Evolutionary conservation across 1,284 basidiomycete species (phyloP).

Genomic region (Trichosporon sp.): DNA sequence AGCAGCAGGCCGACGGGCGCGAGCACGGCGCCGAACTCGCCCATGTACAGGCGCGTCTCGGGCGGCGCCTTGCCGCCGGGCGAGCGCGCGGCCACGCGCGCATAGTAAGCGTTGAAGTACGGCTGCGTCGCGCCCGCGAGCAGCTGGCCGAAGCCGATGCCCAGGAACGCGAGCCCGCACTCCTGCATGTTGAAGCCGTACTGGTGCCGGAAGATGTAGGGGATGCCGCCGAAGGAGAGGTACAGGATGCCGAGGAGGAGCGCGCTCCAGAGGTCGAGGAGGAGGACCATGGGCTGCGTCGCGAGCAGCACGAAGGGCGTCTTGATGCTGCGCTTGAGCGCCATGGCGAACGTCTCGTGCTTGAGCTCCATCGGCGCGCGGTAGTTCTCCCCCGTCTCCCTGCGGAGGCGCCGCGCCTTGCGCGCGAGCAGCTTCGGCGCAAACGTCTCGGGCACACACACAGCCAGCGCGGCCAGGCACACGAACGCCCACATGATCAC

Average conservation of each 20-base stretch:
- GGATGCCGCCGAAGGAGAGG: conserved; percentile 62
- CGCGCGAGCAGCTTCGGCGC: conserved; percentile 59
- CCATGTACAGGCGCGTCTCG: conserved; percentile 64
- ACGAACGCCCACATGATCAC: conserved; percentile 56
- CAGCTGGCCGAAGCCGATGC: conserved; percentile 66
- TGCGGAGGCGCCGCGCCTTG: conserved; percentile 58
- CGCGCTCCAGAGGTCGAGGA: conserved; percentile 61
- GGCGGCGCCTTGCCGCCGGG: conserved; percentile 59
- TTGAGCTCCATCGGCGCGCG: conserved; percentile 58
- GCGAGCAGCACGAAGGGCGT: conserved; percentile 69
- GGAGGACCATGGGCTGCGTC: conserved; percentile 69
- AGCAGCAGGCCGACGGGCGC: conserved; percentile 66
- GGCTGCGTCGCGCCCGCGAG: conserved; percentile 58
- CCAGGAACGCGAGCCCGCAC: conserved; percentile 65
- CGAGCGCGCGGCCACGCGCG: conserved; percentile 38
- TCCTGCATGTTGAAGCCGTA: conserved; percentile 61
- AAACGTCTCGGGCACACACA: conserved; percentile 72
- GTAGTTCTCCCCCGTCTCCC: conserved; percentile 55
- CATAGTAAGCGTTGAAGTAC: conserved; percentile 58
- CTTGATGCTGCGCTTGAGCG: conserved; percentile 58
- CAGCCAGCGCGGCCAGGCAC: conserved; percentile 40
- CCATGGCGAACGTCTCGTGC: conserved; percentile 52
- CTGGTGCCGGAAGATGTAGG: conserved; percentile 60
- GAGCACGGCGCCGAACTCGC: conserved; percentile 63
- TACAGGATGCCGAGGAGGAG: conserved; percentile 71